Conservation (phyloP, 768 basidiomycete genomes). For the Macrolepiota dolichaula region DNA sequence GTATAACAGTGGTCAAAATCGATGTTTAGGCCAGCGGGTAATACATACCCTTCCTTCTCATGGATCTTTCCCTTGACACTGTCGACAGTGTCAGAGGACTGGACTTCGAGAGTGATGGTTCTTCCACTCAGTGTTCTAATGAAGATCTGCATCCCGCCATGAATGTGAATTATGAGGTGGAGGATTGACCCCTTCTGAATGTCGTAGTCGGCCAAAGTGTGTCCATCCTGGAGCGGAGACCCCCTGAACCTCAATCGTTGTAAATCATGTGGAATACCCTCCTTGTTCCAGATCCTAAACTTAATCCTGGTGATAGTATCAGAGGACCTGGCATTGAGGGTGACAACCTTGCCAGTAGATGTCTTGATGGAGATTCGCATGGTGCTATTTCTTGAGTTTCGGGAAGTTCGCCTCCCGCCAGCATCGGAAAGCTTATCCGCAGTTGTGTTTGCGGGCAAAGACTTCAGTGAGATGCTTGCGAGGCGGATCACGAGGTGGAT, state of each 20-base stretch:
- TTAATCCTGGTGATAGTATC: constrained; percentile 78
- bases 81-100: constrained; percentile 84
- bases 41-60: constrained; percentile 71
- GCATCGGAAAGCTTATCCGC: too few species aligned
- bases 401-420: too few species aligned
- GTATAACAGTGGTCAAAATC: not conserved
- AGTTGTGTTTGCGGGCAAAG: too few species aligned
- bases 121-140: constrained; percentile 85
- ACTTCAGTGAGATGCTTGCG: too few species aligned
- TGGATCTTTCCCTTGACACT: constrained; percentile 92
- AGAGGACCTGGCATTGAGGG: constrained; percentile 77
- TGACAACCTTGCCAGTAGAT: constrained; percentile 86
- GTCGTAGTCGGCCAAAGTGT: constrained; percentile 85
- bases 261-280: constrained; percentile 85
- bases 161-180: constrained; percentile 83
- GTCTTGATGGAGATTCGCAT: constrained; percentile 64
- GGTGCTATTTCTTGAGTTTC: constrained; percentile 12
- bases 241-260: constrained; percentile 96
- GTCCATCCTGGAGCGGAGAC: constrained; percentile 93
- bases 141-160: constrained; percentile 86
- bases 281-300: constrained; percentile 84
- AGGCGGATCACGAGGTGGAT: too few species aligned
- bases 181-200: constrained; percentile 96
- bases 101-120: constrained; percentile 87
- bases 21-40: not conserved